A percentile compares a stretch with the other conserved stretches of the same genome.
Conservation (phyloP, 2,329 filamentous ascomycete species). For the Aspergillus ruber region DNA sequence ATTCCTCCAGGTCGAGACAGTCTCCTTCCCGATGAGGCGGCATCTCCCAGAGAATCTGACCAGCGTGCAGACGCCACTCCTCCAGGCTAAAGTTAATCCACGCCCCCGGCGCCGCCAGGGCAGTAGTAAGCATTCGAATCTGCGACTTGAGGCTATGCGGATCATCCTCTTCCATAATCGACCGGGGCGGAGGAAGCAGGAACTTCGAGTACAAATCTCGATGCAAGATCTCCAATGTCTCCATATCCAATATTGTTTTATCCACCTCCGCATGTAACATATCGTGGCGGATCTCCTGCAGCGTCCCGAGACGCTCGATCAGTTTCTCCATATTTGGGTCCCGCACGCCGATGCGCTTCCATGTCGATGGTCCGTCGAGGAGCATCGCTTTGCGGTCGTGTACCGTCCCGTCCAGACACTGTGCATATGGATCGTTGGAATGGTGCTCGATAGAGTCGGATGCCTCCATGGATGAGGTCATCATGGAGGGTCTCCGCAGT, state of each 20-base stretch:
- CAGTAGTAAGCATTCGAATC: constrained; percentile 39
- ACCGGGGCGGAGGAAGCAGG: constrained; percentile 30
- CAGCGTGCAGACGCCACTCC: constrained; percentile 41
- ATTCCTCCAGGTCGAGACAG: constrained; percentile 13
- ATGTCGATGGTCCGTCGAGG: constrained; percentile 31
- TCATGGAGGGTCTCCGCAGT: constrained; percentile 16
- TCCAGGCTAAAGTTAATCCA: constrained; percentile 45
- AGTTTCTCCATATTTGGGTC: constrained; percentile 28
- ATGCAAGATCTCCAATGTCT: constrained; percentile 27
- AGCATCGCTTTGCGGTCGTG: constrained; percentile 33
- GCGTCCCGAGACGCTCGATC: constrained; percentile 27
- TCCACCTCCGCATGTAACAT: constrained; percentile 23
- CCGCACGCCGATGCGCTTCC: constrained; percentile 38
- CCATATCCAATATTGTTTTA: constrained; percentile 31
- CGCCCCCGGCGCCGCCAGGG: constrained; percentile 37
- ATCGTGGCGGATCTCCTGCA: constrained; percentile 30
- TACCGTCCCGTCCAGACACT: constrained; percentile 28
- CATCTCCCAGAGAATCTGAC: constrained; percentile 41
- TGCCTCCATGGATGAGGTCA: constrained; percentile 21
- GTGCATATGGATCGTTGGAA: constrained; percentile 29
- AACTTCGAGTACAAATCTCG: constrained; percentile 32
- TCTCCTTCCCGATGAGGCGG: constrained; percentile 32
- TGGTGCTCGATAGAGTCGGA: constrained; percentile 30
- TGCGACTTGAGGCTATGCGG: constrained; percentile 37
- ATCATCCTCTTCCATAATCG: constrained; percentile 16